These are phyloP conservation scores for Austroboletus niveus DNA, from an alignment of 1,284 basidiomycete species.

Conservation along the genomic window DNA sequence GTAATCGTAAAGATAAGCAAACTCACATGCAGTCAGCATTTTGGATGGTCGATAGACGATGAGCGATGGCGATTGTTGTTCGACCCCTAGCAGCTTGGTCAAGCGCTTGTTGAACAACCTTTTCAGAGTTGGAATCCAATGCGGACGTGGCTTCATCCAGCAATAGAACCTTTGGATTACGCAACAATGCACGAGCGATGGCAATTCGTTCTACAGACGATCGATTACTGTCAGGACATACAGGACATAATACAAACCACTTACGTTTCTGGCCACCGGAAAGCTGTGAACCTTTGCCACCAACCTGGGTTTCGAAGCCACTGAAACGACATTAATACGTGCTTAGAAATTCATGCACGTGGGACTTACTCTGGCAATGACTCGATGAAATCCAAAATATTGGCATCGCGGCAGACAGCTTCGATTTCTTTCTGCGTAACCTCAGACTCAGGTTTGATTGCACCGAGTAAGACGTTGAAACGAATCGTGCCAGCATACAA, in stretches of 20 bases:
- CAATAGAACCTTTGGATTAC: constrained; percentile 90
- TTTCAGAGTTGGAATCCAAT: constrained; percentile 91
- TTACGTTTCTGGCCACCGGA: constrained; percentile 91
- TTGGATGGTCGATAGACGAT: constrained; percentile 91
- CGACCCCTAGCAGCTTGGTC: constrained; percentile 89
- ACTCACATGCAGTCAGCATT: constrained; percentile 89
- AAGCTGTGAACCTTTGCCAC: constrained; percentile 91
- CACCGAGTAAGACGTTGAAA: constrained; percentile 89
- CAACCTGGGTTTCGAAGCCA: constrained; percentile 80
- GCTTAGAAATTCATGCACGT: background rate
- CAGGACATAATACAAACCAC: constrained; percentile 25
- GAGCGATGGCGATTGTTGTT: constrained; percentile 92
- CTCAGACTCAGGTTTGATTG: constrained; percentile 75
- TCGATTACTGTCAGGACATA: background rate
- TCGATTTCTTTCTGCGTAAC: constrained; percentile 90
- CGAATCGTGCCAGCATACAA: constrained; percentile 86
- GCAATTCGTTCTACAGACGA: constrained; percentile 79
- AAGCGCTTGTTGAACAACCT: constrained; percentile 91
- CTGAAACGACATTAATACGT: constrained; percentile 25
- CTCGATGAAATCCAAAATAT: constrained; percentile 90
- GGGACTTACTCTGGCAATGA: constrained; percentile 75
- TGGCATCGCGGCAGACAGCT: constrained; percentile 80
- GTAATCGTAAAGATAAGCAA: background rate
- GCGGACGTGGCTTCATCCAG: constrained; percentile 94
- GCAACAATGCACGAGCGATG: constrained; percentile 92